Conservation (phyloP, 164 flowering plant genomes). For the Saururus chinensis region DNA sequence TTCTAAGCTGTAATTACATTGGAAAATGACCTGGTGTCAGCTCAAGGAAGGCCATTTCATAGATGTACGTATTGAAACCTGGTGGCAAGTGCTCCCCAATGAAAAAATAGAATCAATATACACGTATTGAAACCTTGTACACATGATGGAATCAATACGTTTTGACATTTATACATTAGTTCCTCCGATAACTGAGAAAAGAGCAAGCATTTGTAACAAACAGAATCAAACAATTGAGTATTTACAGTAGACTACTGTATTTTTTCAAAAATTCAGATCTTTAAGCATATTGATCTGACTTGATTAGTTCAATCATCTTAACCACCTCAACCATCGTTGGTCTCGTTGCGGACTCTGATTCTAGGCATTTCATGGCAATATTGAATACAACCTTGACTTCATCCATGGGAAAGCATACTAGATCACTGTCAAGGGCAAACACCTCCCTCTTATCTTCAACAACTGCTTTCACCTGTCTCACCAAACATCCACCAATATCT, state of each 20-base stretch:
- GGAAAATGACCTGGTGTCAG: too few species aligned
- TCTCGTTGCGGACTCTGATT: constrained; percentile 63
- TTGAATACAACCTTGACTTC: constrained; percentile 51
- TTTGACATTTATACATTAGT: too few species aligned
- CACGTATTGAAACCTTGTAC: too few species aligned
- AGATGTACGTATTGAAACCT: too few species aligned
- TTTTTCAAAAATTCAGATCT: constrained; percentile 8
- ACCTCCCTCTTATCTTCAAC: constrained; percentile 61
- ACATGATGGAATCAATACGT: too few species aligned
- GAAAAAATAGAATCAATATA: too few species aligned
- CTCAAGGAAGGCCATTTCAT: too few species aligned
- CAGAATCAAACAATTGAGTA: not conserved
- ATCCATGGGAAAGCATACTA: constrained; percentile 32
- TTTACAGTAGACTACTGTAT: not conserved
- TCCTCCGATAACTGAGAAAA: too few species aligned
- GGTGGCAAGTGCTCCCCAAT: too few species aligned
- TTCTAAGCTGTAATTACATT: too few species aligned
- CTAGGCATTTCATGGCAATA: constrained; percentile 71
- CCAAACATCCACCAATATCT: constrained; percentile 1
- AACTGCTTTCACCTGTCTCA: constrained; percentile 65
- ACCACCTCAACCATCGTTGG: constrained; percentile 89
- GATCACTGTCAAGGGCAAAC: constrained; percentile 43
- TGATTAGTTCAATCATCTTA: constrained; percentile 71
- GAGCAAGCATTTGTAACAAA: not conserved
- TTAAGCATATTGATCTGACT: constrained; percentile 16